Evolutionary conservation across 2,329 filamentous ascomycete species (phyloP), one percentile per base, ranked within the genome.

Genomic region (Cadophora sp.): DNA sequence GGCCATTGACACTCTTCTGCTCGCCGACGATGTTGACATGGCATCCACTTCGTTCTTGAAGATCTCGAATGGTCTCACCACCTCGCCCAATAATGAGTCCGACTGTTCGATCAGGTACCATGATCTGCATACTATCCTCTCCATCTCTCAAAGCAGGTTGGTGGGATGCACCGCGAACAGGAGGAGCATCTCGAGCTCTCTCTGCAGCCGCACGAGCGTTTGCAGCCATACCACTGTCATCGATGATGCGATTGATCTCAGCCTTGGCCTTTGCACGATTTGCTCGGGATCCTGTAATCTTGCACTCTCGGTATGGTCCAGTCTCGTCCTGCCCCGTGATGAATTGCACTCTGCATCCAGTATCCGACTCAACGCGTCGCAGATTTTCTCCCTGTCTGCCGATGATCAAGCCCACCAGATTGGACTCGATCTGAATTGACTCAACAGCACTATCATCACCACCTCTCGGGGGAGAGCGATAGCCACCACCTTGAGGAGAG

Each of bases 11-110:
- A 77, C 93, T 97, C 85, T 97, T 97, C 73, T 93, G 93, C 81
- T 97, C 94, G 75, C 92, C 92, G 50, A 97, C 92, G 76, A 97
- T 97, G 79, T 97, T 97, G 79, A 97, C 93, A 79, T 97, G 94
- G 79, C 94, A 97, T n/a, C 92, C 92, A 75, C 92, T 96, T 70
- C 92, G 87, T 79, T 97, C 94, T 81, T 97, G 94, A 27, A 97
- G 84, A 78, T 97, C 94, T 76, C 93, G 90, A 76, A 97, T 97
- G 1, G 94, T 97, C 81, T 97, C 94, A 68, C 94, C 94, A 50
- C 93, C 93, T 73, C 94, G 91, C n/a, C 94, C 94, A 77, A 97
- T 97, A 74, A 97, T 97, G 56, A 97, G 84, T 62, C 94, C 94
- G 69, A 97, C 94, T 9, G 94, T 97, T 76, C 93, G 91, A 81